Conservation (phyloP, 352 stramenopile genomes). For the Phytophthora litchii region DNA sequence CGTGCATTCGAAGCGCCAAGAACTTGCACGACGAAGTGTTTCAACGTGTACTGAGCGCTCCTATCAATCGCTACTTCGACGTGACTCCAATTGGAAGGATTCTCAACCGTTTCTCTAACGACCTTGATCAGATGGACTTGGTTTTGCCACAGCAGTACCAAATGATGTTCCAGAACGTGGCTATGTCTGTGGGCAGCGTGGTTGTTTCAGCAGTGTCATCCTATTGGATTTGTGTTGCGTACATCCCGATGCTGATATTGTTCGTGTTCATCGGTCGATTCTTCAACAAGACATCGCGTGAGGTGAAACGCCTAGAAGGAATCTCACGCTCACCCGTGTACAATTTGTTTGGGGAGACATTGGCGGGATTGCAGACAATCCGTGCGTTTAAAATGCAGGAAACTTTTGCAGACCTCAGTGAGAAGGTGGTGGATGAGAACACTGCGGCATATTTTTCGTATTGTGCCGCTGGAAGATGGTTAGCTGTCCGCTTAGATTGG, state of each 20-base stretch:
- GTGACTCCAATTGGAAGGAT: slow-evolving; percentile 56
- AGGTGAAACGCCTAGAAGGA: slow-evolving; percentile 94
- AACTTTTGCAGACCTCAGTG: slow-evolving; percentile 45
- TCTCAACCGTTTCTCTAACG: slow-evolving; percentile 56
- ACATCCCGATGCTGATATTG: slow-evolving; percentile 61
- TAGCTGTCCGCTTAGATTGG: slow-evolving; percentile 92
- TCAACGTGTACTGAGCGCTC: slow-evolving; percentile 43
- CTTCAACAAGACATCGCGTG: slow-evolving; percentile 78
- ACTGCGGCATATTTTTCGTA: slow-evolving; percentile 55
- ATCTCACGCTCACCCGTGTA: slow-evolving; percentile 91
- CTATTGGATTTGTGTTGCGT: slow-evolving; percentile 50
- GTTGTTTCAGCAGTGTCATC: slow-evolving; percentile 49
- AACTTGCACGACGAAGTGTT: slow-evolving; percentile 44
- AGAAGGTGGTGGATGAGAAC: slow-evolving; percentile 47
- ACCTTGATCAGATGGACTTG: slow-evolving; percentile 56
- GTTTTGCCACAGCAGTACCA: slow-evolving; percentile 48
- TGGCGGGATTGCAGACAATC: slow-evolving; percentile 92
- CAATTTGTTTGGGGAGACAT: slow-evolving; percentile 89
- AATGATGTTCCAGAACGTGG: slow-evolving; percentile 34
- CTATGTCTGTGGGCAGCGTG: slow-evolving; percentile 37
- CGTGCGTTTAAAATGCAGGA: slow-evolving; percentile 59
- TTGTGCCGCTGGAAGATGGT: slow-evolving; percentile 84
- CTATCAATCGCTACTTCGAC: slow-evolving; percentile 58
- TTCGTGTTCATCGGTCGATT: slow-evolving; percentile 79
- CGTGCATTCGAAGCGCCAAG: slow-evolving; percentile 36